A percentile compares a stretch with the other conserved stretches of the same genome.
Evolutionary conservation across 768 basidiomycete species (phyloP).

Genomic region (Lanmaoa rubissima): DNA sequence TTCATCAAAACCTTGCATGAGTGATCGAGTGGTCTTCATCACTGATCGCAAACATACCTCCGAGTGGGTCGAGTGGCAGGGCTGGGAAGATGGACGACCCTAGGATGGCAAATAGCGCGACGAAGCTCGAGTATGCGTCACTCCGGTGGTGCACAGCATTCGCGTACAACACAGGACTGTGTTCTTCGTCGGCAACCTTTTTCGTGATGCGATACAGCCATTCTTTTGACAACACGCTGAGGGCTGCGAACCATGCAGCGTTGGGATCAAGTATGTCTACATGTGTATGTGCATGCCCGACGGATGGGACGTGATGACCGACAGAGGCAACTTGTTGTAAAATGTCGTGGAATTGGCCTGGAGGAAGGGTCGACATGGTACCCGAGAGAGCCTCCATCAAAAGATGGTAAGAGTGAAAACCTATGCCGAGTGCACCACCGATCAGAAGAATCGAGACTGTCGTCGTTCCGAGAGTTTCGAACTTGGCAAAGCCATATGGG

Average conservation of each 20-base stretch:
- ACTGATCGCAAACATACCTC: slow-evolving; percentile 51
- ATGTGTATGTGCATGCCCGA: slow-evolving; percentile 55
- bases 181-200: slow-evolving; percentile 86
- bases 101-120: slow-evolving; percentile 90
- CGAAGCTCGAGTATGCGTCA: slow-evolving; percentile 90
- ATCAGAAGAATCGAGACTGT: slow-evolving; percentile 85
- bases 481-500: slow-evolving; percentile 90
- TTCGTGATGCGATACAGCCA: slow-evolving; percentile 90
- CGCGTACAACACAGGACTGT: slow-evolving; percentile 88
- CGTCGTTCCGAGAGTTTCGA: slow-evolving; percentile 93
- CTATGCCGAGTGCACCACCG: slow-evolving; percentile 79
- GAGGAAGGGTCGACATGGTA: slow-evolving; percentile 59
- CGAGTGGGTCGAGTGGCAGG: slow-evolving; percentile 90
- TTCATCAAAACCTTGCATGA: slow-evolving; percentile 3
- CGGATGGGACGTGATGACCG: slow-evolving; percentile 52
- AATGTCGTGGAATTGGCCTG: slow-evolving; percentile 64
- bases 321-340: slow-evolving; percentile 54
- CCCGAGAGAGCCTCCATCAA: slow-evolving; percentile 71
- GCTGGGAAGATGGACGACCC: slow-evolving; percentile 84
- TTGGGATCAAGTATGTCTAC: slow-evolving; percentile 75
- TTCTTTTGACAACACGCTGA: slow-evolving; percentile 82
- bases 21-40: background rate
- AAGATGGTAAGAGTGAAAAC: slow-evolving; percentile 86
- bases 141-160: slow-evolving; percentile 98
- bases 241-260: slow-evolving; percentile 93